phyloP scores from a whole-genome alignment of 164 flowering plant species.

The Tetrastigma voinierianum region DNA sequence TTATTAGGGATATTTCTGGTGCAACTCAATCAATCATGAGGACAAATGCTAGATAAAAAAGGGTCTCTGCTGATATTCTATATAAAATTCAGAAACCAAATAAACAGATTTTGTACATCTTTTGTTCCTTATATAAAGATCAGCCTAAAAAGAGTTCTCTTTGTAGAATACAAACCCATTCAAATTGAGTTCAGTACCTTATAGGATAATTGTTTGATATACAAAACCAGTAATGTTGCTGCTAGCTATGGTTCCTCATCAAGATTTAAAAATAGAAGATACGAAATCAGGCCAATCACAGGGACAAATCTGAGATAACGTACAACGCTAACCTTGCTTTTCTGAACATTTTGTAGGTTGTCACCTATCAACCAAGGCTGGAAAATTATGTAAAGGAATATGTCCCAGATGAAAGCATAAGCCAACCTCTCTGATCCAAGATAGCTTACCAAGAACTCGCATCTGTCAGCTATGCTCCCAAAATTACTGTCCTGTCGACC shows the following conservation, averaged over 20 bases:
- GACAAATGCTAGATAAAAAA: too few relatives aligned
- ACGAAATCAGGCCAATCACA: constrained; percentile 70
- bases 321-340: constrained; percentile 44
- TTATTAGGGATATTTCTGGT: too few relatives aligned
- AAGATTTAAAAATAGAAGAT: constrained; percentile 54
- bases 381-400: constrained; percentile 68
- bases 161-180: too few relatives aligned
- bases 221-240: too few relatives aligned
- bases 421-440: constrained; percentile 85
- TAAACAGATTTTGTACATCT: too few relatives aligned
- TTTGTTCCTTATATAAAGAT: too few relatives aligned
- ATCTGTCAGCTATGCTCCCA: constrained; percentile 61
- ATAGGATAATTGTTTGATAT: too few relatives aligned
- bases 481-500: constrained; percentile 76
- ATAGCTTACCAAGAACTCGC: constrained; percentile 64
- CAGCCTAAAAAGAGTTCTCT: too few relatives aligned
- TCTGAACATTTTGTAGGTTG: constrained; percentile 66
- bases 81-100: too few relatives aligned
- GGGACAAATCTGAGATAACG: constrained; percentile 72
- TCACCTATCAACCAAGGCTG: constrained; percentile 96
- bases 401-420: constrained; percentile 97
- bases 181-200: too few relatives aligned
- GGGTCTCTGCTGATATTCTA: too few relatives aligned
- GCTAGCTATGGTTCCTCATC: constrained; percentile 24
- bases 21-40: too few relatives aligned